Evolutionary conservation across 306 rosid genomes (phyloP).

Genomic region (Calophaca sinica): DNA sequence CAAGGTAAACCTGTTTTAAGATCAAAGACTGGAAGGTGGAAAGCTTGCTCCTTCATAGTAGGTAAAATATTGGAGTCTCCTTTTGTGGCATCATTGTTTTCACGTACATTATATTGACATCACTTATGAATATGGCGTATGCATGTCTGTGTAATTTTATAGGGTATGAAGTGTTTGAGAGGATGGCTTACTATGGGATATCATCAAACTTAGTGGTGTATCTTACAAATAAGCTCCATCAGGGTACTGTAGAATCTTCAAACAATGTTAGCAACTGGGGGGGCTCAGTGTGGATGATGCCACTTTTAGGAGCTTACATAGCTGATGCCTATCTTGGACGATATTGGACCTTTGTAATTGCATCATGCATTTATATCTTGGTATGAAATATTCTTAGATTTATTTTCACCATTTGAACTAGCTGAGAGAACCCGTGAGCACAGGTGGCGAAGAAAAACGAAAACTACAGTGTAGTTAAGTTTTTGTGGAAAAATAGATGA

Average conservation of each 20-base stretch:
- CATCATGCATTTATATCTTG: conserved; percentile 64
- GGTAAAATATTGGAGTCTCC: conserved; percentile 29
- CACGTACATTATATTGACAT: background rate
- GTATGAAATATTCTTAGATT: conserved; percentile 44
- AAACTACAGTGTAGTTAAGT: no score
- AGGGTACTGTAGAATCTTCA: conserved; percentile 72
- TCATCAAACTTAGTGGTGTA: conserved; percentile 71
- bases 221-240: conserved; percentile 64
- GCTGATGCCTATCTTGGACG: conserved; percentile 78
- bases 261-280: conserved; percentile 79
- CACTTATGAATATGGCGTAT: background rate
- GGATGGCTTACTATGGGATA: conserved; percentile 89
- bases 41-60: conserved; percentile 52
- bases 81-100: no score
- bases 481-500: no score
- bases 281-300: conserved; percentile 73
- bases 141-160: background rate
- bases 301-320: conserved; percentile 69
- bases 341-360: conserved; percentile 66
- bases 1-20: conserved; percentile 46
- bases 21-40: conserved; percentile 55
- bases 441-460: no score
- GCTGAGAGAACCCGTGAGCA: no score
- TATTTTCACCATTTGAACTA: conserved; percentile 4
- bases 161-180: conserved; percentile 81